Evolutionary conservation across 768 basidiomycete species (phyloP).

Genomic region (Termitomyces sp.): DNA sequence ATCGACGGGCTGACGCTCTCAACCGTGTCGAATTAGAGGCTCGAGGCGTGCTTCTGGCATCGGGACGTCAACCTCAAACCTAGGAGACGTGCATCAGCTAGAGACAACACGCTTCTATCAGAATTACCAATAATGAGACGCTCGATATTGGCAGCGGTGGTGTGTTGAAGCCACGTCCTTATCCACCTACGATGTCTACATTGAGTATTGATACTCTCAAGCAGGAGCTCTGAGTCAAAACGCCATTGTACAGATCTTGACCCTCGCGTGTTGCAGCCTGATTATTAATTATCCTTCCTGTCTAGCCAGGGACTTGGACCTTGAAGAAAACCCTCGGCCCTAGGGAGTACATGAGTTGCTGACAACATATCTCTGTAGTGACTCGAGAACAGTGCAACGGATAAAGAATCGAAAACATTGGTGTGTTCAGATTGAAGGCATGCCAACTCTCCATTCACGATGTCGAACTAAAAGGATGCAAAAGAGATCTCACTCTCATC

Average conservation of each 20-base stretch:
- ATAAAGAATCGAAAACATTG: neutral
- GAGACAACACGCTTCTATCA: neutral
- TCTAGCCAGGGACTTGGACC: neutral
- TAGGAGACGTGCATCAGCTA: neutral
- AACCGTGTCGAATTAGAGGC: neutral
- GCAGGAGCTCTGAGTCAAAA: neutral
- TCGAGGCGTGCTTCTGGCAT: neutral
- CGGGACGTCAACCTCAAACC: neutral
- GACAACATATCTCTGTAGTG: neutral
- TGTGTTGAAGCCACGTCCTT: neutral
- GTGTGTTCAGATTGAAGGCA: neutral
- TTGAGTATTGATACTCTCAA: neutral
- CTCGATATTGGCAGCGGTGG: too few species aligned
- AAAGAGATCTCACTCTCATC: neutral
- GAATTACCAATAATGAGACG: neutral
- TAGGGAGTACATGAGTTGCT: neutral
- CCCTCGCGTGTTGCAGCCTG: too few species aligned
- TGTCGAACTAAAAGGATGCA: neutral
- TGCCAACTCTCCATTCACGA: neutral
- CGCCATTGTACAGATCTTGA: neutral
- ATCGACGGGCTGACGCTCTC: neutral
- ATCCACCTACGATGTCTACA: neutral
- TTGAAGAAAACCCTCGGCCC: neutral
- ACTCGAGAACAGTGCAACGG: too few species aligned
- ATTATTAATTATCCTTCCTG: neutral